Percentiles rank a stretch among this genome's conserved stretches.
Evolutionary conservation across 371 early-diverging fungal species (phyloP).

Genomic region (Apophysomyces trapeziformis): DNA sequence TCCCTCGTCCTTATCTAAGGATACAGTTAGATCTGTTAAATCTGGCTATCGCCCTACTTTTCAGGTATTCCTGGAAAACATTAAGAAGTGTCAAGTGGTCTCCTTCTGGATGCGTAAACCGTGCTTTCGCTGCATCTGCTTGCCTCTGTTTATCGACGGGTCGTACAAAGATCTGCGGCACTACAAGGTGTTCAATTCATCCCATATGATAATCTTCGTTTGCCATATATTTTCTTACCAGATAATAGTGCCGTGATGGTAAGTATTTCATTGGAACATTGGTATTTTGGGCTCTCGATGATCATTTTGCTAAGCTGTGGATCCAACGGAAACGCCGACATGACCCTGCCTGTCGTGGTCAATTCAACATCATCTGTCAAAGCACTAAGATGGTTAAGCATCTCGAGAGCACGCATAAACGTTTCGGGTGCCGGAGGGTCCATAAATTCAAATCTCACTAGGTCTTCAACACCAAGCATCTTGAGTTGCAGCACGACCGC

Average conservation of each 20-base stretch:
- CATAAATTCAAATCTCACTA: conserved; percentile 94
- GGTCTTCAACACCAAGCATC: conserved; percentile 86
- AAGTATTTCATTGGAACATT: conserved; percentile 92
- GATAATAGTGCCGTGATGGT: conserved; percentile 94
- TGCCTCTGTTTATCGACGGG: conserved; percentile 78
- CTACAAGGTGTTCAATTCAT: not conserved
- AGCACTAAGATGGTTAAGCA: conserved; percentile 87
- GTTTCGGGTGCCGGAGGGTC: conserved; percentile 94
- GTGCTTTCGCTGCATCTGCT: conserved; percentile 69
- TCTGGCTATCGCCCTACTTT: conserved; percentile 66
- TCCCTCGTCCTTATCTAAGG: not conserved
- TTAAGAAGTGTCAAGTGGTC: conserved; percentile 84
- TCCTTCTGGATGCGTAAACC: conserved; percentile 63
- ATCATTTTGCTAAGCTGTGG: conserved; percentile 88
- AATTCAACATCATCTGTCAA: conserved; percentile 87
- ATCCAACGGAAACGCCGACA: conserved; percentile 93
- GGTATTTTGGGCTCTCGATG: conserved; percentile 79
- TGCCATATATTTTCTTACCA: conserved; percentile 24
- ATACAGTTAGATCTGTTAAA: not conserved
- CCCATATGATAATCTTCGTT: no score
- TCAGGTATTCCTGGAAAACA: conserved; percentile 65
- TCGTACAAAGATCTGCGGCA: conserved; percentile 70
- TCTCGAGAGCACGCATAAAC: conserved; percentile 89
- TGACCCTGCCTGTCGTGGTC: conserved; percentile 77
- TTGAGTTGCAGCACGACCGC: conserved; percentile 85